These are phyloP conservation scores for Huntiella decipiens DNA, from an alignment of 2,329 filamentous ascomycete genomes.

Conservation along the genomic window DNA sequence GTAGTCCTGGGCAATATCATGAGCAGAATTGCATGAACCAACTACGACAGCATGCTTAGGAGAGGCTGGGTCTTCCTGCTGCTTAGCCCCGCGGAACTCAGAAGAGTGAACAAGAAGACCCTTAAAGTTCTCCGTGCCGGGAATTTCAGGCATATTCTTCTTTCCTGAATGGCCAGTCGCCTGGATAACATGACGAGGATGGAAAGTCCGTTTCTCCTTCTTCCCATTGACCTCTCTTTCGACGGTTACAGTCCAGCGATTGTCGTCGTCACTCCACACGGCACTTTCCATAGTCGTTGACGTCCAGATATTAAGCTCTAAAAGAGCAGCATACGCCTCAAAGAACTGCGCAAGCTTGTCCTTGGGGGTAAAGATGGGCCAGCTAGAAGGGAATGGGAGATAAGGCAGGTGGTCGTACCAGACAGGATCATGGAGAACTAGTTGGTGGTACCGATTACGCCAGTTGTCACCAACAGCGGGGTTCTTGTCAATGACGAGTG, in stretches of 20 bases:
- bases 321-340: slow-evolving; percentile 40
- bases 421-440: slow-evolving; percentile 50
- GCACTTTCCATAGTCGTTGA: slow-evolving; percentile 28
- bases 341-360: slow-evolving; percentile 54
- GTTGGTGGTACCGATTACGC: slow-evolving; percentile 41
- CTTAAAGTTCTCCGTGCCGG: slow-evolving; percentile 36
- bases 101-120: slow-evolving; percentile 45
- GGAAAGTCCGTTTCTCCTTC: slow-evolving; percentile 32
- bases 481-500: slow-evolving; percentile 40
- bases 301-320: slow-evolving; percentile 54
- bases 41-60: slow-evolving; percentile 46
- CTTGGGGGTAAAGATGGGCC: slow-evolving; percentile 54
- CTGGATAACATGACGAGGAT: slow-evolving; percentile 45
- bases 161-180: slow-evolving; percentile 51
- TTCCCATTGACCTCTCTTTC: slow-evolving; percentile 30
- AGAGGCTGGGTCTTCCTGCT: slow-evolving; percentile 17
- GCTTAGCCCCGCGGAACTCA: slow-evolving; percentile 32
- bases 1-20: slow-evolving; percentile 52
- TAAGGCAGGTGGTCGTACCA: slow-evolving; percentile 45
- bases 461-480: slow-evolving; percentile 43
- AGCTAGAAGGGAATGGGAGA: slow-evolving; percentile 41
- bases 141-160: slow-evolving; percentile 38
- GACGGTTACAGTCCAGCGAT: slow-evolving; percentile 36
- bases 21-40: slow-evolving; percentile 48
- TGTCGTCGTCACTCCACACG: slow-evolving; percentile 29